These are phyloP conservation scores for Trichoderma pleuroti DNA, from an alignment of 2,329 filamentous ascomycete species.

Conservation along the genomic window DNA sequence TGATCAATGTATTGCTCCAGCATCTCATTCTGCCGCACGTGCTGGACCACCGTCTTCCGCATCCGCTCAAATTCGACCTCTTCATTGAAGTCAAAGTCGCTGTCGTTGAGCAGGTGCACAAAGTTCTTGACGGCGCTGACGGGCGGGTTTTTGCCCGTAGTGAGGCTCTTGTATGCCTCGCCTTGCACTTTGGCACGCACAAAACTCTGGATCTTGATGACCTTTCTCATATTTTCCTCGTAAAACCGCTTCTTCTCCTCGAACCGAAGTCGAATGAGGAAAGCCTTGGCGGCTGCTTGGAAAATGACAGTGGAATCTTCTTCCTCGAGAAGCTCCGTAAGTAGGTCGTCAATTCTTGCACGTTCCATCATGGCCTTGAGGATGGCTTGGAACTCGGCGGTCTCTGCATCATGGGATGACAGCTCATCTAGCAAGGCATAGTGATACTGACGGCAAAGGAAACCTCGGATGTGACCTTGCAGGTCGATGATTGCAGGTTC, in stretches of 20 bases:
- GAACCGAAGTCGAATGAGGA: constrained; percentile 70
- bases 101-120: constrained; percentile 95
- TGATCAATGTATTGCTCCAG: constrained; percentile 98
- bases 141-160: constrained; percentile 91
- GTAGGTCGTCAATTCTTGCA: constrained; percentile 65
- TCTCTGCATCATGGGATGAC: constrained; percentile 61
- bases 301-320: constrained; percentile 73
- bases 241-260: constrained; percentile 84
- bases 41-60: constrained; percentile 93
- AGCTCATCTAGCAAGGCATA: constrained; percentile 65
- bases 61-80: constrained; percentile 95
- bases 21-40: constrained; percentile 95
- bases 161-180: constrained; percentile 96
- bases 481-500: constrained; percentile 56
- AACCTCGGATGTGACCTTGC: constrained; percentile 67
- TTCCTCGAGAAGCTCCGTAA: constrained; percentile 76
- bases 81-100: constrained; percentile 98
- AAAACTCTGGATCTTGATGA: constrained; percentile 98
- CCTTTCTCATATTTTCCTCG: constrained; percentile 96
- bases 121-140: constrained; percentile 98
- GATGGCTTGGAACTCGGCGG: constrained; percentile 69
- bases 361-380: constrained; percentile 77
- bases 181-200: constrained; percentile 92
- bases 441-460: constrained; percentile 58
- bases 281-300: constrained; percentile 71